Percentiles rank a stretch among this genome's conserved stretches.
These are phyloP conservation scores for Fusarium protoensiforme DNA, from an alignment of 2,329 filamentous ascomycete species.

Conservation along the genomic window DNA sequence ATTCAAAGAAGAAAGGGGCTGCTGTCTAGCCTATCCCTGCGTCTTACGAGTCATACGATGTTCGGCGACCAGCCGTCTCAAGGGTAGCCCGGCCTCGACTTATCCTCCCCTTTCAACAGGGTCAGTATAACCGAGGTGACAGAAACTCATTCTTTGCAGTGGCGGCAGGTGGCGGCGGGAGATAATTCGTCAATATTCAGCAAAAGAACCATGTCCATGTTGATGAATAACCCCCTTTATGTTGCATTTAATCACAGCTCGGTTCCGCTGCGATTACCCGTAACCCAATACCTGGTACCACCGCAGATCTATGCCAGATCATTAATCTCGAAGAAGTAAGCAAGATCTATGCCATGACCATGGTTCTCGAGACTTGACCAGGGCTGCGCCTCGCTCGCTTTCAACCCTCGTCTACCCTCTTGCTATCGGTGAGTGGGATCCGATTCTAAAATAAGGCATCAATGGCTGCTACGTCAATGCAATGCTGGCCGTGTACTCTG, in stretches of 20 bases:
- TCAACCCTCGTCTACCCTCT: not conserved
- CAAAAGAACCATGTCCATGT: not conserved
- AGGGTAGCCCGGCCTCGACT: not conserved
- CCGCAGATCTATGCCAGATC: slow-evolving; percentile 1
- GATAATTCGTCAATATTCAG: not conserved
- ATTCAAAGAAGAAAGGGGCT: not conserved
- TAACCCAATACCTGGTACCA: not conserved
- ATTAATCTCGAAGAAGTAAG: not conserved
- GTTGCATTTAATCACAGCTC: not conserved
- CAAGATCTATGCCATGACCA: not conserved
- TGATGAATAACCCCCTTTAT: not conserved
- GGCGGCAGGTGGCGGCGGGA: not conserved
- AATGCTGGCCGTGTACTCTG: not conserved
- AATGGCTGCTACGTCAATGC: not conserved
- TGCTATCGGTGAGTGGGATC: not conserved
- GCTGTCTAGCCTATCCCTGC: not conserved
- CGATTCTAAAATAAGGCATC: not conserved
- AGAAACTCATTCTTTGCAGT: not conserved
- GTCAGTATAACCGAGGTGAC: not conserved
- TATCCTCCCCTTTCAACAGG: not conserved
- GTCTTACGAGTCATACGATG: not conserved
- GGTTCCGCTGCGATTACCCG: not conserved
- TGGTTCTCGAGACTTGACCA: not conserved
- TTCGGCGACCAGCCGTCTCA: not conserved
- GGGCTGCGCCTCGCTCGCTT: not conserved